These are phyloP conservation scores for Penicillium aurantiogriseum DNA, from an alignment of 2,329 filamentous ascomycete species.

Conservation along the genomic window DNA sequence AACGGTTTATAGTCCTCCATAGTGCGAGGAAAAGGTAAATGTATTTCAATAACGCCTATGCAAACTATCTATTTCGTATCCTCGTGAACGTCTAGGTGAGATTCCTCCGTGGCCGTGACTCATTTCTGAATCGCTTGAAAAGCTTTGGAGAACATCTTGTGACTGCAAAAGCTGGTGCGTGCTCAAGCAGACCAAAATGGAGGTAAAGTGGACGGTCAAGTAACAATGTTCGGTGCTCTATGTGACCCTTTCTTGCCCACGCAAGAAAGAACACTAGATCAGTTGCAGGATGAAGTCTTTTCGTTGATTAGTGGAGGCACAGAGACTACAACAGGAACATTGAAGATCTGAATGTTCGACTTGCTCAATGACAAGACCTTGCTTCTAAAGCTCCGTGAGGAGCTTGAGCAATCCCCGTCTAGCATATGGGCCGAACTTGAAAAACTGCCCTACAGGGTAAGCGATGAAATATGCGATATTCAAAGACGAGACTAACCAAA, in stretches of 20 bases:
- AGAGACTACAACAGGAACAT: background rate
- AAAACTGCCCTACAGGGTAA: background rate
- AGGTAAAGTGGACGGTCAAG: background rate
- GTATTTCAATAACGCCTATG: background rate
- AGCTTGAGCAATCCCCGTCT: background rate
- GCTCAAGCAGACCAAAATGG: background rate
- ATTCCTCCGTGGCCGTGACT: background rate
- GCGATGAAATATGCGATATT: background rate
- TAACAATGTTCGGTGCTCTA: background rate
- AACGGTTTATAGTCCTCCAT: no score
- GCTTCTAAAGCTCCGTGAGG: background rate
- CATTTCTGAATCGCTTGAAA: background rate
- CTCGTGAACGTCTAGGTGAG: background rate
- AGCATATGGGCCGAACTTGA: background rate
- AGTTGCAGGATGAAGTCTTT: background rate
- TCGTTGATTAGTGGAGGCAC: background rate
- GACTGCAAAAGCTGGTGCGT: background rate
- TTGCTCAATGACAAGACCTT: background rate
- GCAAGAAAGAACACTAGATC: background rate
- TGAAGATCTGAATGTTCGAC: background rate
- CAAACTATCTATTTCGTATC: background rate
- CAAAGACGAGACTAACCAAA: background rate
- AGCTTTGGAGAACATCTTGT: background rate
- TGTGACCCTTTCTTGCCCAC: background rate
- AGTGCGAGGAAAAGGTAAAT: background rate